Percentiles rank a stretch among this genome's conserved stretches.
Conservation (phyloP, 2,329 filamentous ascomycete genomes). For the Hyphodiscus sp. region DNA sequence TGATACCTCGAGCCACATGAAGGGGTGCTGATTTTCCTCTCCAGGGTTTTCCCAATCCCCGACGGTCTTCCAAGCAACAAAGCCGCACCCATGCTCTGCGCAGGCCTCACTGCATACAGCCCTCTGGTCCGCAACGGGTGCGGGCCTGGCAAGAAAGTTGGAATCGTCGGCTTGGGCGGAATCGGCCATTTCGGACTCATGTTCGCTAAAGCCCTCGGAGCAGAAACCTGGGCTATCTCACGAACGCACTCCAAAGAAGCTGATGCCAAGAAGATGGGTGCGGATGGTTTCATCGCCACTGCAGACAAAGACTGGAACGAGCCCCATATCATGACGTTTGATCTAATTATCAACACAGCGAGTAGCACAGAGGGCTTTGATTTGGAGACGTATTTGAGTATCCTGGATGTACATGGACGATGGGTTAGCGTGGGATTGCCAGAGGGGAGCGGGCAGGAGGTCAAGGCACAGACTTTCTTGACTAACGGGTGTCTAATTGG, state of each 20-base stretch:
- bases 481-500: constrained; percentile 69
- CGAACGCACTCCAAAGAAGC: constrained; percentile 53
- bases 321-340: constrained; percentile 57
- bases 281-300: constrained; percentile 54
- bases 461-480: constrained; percentile 70
- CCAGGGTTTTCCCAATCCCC: constrained; percentile 57
- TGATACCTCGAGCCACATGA: background rate
- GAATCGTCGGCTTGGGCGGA: constrained; percentile 65
- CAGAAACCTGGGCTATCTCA: constrained; percentile 56
- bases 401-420: constrained; percentile 74
- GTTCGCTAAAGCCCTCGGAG: constrained; percentile 61
- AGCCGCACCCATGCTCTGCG: constrained; percentile 78
- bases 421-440: constrained; percentile 78
- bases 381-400: constrained; percentile 63
- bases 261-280: constrained; percentile 53
- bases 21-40: background rate
- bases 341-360: constrained; percentile 71
- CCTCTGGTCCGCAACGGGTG: constrained; percentile 70
- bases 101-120: constrained; percentile 73
- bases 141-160: constrained; percentile 74
- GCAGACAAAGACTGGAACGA: constrained; percentile 51
- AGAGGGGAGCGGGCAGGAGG: constrained; percentile 63
- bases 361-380: constrained; percentile 63
- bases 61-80: constrained; percentile 56
- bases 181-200: constrained; percentile 66